Percentiles rank a stretch among this genome's conserved stretches.
Evolutionary conservation across 1,284 basidiomycete species (phyloP).

Genomic region (Ceratorhiza oryzae-sativae): DNA sequence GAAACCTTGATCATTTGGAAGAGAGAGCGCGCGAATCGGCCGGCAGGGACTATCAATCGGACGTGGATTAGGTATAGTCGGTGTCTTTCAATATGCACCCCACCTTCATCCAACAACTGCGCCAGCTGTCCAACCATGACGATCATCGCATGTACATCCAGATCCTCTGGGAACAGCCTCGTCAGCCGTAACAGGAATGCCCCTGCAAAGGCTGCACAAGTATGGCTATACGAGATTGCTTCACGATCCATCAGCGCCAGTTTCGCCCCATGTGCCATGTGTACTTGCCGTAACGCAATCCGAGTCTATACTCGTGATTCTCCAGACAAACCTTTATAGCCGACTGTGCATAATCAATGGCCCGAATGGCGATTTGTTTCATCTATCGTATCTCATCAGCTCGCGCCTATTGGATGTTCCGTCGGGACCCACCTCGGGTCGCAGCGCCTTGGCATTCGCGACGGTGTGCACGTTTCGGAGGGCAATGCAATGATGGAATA

Average conservation of each 20-base stretch:
- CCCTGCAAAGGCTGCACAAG: conserved; percentile 44
- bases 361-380: conserved; percentile 43
- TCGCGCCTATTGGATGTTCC: too few species aligned
- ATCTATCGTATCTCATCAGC: conserved; percentile 29
- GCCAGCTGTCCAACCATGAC: conserved; percentile 43
- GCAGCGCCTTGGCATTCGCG: conserved; percentile 41
- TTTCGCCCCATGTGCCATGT: neutral
- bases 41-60: conserved; percentile 21
- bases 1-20: conserved; percentile 37
- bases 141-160: conserved; percentile 44
- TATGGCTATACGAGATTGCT: conserved; percentile 45
- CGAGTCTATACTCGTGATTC: conserved; percentile 43
- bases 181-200: conserved; percentile 44
- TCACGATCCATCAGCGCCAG: neutral
- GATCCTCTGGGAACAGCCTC: conserved; percentile 43
- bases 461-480: conserved; percentile 42
- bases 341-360: conserved; percentile 43
- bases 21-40: conserved; percentile 23
- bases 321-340: conserved; percentile 43
- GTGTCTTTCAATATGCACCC: neutral
- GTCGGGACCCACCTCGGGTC: conserved; percentile 33
- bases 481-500: conserved; percentile 44
- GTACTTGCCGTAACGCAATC: conserved; percentile 42
- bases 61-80: neutral
- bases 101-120: conserved; percentile 43